Conservation (phyloP, 208 protist species). For the Zelonia costaricensis region DNA sequence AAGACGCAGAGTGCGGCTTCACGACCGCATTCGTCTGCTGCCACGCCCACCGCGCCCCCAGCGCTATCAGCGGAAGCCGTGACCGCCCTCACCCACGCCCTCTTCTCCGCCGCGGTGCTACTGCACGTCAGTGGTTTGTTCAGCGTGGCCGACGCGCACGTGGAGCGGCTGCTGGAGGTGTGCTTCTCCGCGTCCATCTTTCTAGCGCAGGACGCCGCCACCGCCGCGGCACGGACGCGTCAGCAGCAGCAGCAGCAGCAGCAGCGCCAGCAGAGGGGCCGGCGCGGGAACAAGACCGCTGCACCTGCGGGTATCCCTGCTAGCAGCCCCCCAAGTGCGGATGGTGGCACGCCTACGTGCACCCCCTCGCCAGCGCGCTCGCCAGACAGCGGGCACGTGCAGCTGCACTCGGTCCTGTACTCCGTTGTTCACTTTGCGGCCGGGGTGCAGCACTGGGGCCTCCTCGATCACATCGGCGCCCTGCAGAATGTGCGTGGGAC, state of each 20-base stretch:
- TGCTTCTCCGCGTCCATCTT: conserved; percentile 66
- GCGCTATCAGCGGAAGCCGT: not conserved
- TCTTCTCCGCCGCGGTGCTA: conserved; percentile 57
- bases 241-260: conserved; percentile 1
- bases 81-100: conserved; percentile 24
- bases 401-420: conserved; percentile 58
- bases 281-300: too few species aligned
- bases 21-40: too few species aligned
- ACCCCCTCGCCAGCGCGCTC: not conserved
- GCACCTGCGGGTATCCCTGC: too few species aligned
- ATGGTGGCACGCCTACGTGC: not conserved
- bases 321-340: too few species aligned
- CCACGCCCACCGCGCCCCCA: too few species aligned
- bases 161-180: conserved; percentile 58
- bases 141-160: conserved; percentile 60
- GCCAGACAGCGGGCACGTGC: too few species aligned
- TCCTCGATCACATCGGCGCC: conserved; percentile 47
- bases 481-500: conserved; percentile 33
- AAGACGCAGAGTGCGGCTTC: too few species aligned
- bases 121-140: conserved; percentile 69
- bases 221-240: conserved; percentile 2
- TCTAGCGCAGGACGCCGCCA: conserved; percentile 43
- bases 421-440: conserved; percentile 63
- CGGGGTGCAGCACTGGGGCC: conserved; percentile 57
- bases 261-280: not conserved